Percentiles rank a stretch among this genome's conserved stretches.
These are phyloP conservation scores for Gracilaria caudata DNA, from an alignment of 23 red algal species.

Conservation along the genomic window DNA sequence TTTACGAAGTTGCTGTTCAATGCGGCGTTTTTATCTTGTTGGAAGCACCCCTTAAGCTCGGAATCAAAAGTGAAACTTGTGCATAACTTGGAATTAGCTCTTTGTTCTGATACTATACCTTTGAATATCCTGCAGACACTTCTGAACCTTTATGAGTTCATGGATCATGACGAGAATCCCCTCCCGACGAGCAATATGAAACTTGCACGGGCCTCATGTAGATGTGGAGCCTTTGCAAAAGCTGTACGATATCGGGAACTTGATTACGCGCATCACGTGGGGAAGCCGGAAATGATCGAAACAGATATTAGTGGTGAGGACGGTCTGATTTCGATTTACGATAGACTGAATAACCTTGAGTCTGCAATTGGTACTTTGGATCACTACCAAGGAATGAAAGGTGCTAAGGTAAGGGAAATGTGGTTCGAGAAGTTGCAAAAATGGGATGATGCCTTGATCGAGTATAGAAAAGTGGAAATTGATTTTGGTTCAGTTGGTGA, in stretches of 20 bases:
- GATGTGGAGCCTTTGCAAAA: slow-evolving; percentile 95
- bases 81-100: slow-evolving; percentile 64
- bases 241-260: slow-evolving; percentile 91
- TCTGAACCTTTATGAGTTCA: slow-evolving; percentile 94
- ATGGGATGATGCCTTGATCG: slow-evolving; percentile 79
- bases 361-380: slow-evolving; percentile 86
- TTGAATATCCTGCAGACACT: slow-evolving; percentile 85
- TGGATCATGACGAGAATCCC: slow-evolving; percentile 99
- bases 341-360: slow-evolving; percentile 83
- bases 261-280: slow-evolving; percentile 85
- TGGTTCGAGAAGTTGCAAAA: slow-evolving; percentile 91
- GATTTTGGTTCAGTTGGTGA: slow-evolving; percentile 45
- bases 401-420: slow-evolving; percentile 71
- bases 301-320: slow-evolving; percentile 78
- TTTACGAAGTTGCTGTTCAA: slow-evolving; percentile 93
- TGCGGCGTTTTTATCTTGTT: slow-evolving; percentile 96
- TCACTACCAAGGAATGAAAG: slow-evolving; percentile 79
- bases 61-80: slow-evolving; percentile 75
- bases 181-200: slow-evolving; percentile 76
- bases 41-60: slow-evolving; percentile 69
- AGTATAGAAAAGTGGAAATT: slow-evolving; percentile 58
- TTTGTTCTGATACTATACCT: slow-evolving; percentile 81
- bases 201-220: slow-evolving; percentile 79
- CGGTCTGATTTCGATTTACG: slow-evolving; percentile 97
- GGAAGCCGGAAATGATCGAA: slow-evolving; percentile 29